Percentiles rank a stretch among this genome's conserved stretches.
Evolutionary conservation across 345 rosid species (phyloP).

Genomic region (Pugionium dolabratum): DNA sequence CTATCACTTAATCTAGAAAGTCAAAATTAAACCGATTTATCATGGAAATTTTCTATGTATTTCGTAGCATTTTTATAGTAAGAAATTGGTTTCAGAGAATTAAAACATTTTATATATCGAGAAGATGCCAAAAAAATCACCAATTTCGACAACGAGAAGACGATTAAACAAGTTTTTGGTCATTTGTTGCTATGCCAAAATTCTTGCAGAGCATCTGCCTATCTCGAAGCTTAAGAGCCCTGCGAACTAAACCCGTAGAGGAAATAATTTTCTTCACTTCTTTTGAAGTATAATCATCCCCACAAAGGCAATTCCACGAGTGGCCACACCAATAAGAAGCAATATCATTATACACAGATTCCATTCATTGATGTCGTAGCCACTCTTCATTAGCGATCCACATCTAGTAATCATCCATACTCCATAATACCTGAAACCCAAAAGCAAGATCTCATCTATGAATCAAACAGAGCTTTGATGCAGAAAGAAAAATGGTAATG

Average conservation of each 20-base stretch:
- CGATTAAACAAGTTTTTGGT: no score
- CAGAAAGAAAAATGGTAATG: not conserved
- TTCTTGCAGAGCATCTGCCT: not conserved
- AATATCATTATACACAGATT: slow-evolving; percentile 58
- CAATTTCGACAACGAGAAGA: no score
- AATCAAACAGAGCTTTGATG: slow-evolving; percentile 20
- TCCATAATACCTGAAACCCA: slow-evolving; percentile 64
- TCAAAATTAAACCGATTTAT: no score
- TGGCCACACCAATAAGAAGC: slow-evolving; percentile 48
- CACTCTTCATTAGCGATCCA: slow-evolving; percentile 54
- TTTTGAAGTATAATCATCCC: slow-evolving; percentile 69
- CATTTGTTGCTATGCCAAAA: no score
- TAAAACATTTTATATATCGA: no score
- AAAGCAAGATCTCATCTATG: slow-evolving; percentile 1
- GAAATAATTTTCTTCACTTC: slow-evolving; percentile 46
- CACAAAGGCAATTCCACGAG: slow-evolving; percentile 58
- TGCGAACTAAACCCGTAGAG: not conserved
- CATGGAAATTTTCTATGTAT: no score
- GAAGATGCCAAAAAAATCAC: no score
- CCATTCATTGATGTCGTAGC: slow-evolving; percentile 65
- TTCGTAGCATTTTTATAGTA: no score
- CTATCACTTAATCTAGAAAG: no score
- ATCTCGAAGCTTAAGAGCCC: not conserved
- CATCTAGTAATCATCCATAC: slow-evolving; percentile 93
- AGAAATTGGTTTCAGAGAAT: no score